Evolutionary conservation across 1,139 yeast species (phyloP).

Genomic region (Debaryomyces nepalensis): DNA sequence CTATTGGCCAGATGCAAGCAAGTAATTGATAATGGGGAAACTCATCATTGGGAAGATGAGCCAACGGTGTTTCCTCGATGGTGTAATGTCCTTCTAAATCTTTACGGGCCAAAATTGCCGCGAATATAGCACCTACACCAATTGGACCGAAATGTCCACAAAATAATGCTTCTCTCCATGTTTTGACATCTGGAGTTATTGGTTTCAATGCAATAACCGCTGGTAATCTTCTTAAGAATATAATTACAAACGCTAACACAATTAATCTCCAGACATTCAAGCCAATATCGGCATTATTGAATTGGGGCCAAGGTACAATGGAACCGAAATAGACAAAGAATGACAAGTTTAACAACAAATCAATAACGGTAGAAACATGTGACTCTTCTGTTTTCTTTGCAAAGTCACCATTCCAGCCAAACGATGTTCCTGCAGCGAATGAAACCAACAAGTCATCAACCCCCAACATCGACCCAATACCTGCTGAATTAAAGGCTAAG

Average conservation of each 20-base stretch:
- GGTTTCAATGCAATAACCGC: constrained; percentile 81
- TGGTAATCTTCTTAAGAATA: constrained; percentile 86
- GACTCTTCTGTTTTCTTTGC: constrained; percentile 86
- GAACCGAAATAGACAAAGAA: constrained; percentile 95
- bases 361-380: constrained; percentile 92
- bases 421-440: constrained; percentile 95
- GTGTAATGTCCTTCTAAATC: constrained; percentile 67
- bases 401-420: constrained; percentile 97
- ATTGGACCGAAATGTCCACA: constrained; percentile 99
- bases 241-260: constrained; percentile 76
- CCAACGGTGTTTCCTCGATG: constrained; percentile 64
- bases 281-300: constrained; percentile 69
- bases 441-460: constrained; percentile 91
- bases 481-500: constrained; percentile 86
- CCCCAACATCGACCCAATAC: constrained; percentile 90
- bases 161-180: constrained; percentile 94
- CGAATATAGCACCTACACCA: constrained; percentile 96
- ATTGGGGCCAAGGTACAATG: constrained; percentile 89
- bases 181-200: constrained; percentile 85
- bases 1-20: constrained; percentile 86
- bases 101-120: constrained; percentile 80
- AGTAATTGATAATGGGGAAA: constrained; percentile 71
- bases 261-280: constrained; percentile 84
- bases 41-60: constrained; percentile 54
- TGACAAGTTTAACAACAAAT: constrained; percentile 78